A percentile compares a stretch with the other conserved stretches of the same genome.
phyloP scores from a whole-genome alignment of 805 yeast species.

The Hanseniaspora pseudoguilliermondii region DNA sequence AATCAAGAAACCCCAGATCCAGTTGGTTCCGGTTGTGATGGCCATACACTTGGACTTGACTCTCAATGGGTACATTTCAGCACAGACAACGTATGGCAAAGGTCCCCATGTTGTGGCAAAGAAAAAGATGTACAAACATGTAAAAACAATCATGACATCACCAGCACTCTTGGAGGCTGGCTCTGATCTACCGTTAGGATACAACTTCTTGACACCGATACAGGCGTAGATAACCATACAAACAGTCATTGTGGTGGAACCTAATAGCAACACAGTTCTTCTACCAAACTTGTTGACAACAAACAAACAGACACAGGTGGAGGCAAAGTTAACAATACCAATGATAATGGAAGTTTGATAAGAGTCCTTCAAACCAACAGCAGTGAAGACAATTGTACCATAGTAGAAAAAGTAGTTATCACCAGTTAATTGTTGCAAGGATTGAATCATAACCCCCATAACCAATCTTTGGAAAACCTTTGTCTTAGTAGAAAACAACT shows the following conservation, averaged over 20 bases:
- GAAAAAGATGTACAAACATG: conserved; percentile 58
- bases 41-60: conserved; percentile 46
- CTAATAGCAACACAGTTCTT: conserved; percentile 35
- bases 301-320: conserved; percentile 41
- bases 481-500: conserved; percentile 55
- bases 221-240: conserved; percentile 42
- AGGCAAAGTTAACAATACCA: conserved; percentile 48
- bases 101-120: conserved; percentile 73
- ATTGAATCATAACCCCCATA: conserved; percentile 45
- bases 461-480: conserved; percentile 36
- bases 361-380: conserved; percentile 49
- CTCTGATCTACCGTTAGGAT: conserved; percentile 31
- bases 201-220: conserved; percentile 41
- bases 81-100: conserved; percentile 47
- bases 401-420: conserved; percentile 56
- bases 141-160: conserved; percentile 55
- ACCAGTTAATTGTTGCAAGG: conserved; percentile 58
- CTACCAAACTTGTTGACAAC: conserved; percentile 45
- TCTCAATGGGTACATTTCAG: conserved; percentile 62
- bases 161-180: conserved; percentile 42
- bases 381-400: conserved; percentile 49
- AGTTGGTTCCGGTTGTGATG: conserved; percentile 50
- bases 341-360: conserved; percentile 47
- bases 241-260: conserved; percentile 37
- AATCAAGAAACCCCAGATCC: conserved; percentile 56